Evolutionary conservation across 305 asterid genomes (phyloP).

Genomic region (Fraxinus greggii): DNA sequence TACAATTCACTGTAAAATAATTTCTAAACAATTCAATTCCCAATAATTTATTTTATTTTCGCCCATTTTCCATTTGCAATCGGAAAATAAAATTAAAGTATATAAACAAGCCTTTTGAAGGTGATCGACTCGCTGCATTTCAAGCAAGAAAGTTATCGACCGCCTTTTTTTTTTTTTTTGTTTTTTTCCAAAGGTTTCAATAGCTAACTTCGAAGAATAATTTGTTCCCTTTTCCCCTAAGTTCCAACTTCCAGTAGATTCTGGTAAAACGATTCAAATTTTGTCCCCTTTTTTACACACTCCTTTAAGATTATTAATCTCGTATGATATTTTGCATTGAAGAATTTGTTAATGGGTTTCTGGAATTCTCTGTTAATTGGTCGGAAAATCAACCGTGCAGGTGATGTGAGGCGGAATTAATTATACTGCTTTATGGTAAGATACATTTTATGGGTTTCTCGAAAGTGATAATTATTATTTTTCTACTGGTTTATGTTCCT

Average conservation of each 20-base stretch:
- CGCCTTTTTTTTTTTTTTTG: neutral
- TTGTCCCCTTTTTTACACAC: neutral
- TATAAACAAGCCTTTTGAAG: neutral
- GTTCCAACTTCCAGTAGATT: neutral
- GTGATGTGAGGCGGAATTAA: neutral
- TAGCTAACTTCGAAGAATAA: neutral
- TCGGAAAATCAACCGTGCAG: neutral
- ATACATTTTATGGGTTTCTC: neutral
- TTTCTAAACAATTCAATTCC: no score
- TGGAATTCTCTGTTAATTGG: neutral
- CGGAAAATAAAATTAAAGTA: neutral
- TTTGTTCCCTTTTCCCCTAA: neutral
- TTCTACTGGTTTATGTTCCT: neutral
- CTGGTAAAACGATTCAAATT: neutral
- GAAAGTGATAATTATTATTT: neutral
- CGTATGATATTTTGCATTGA: neutral
- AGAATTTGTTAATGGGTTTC: neutral
- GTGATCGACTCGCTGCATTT: neutral
- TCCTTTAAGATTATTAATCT: neutral
- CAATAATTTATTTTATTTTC: no score
- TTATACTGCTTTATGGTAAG: neutral
- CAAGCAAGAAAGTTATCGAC: neutral
- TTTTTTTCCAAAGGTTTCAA: no score
- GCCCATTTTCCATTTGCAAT: no score
- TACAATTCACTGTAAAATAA: no score